phyloP scores from a whole-genome alignment of 139 green algal genomes.

The Chara braunii region DNA sequence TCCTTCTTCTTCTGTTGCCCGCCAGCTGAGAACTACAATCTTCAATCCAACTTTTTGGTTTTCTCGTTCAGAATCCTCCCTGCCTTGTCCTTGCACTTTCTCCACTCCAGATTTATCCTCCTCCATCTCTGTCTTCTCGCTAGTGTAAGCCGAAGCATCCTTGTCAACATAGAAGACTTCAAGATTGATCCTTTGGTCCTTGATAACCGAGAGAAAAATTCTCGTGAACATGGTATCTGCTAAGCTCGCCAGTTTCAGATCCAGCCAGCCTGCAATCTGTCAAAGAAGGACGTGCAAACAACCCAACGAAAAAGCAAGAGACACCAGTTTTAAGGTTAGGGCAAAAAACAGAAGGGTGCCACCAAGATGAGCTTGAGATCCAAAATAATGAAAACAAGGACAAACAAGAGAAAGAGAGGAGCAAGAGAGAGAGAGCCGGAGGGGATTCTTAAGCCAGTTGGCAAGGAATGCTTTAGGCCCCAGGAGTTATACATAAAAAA shows the following conservation, averaged over 20 bases:
- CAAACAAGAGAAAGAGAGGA: no score
- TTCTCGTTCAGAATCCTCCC: background rate
- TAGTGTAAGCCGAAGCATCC: background rate
- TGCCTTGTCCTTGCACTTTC: background rate
- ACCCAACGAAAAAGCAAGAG: no score
- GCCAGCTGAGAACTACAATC: background rate
- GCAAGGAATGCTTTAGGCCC: no score
- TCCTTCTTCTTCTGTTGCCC: background rate
- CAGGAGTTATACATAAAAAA: no score
- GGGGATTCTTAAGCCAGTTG: no score
- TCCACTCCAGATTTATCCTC: background rate
- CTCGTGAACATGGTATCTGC: background rate
- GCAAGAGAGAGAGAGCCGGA: no score
- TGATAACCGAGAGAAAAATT: conserved; percentile 3
- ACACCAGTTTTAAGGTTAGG: no score
- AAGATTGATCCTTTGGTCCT: background rate
- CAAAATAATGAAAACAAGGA: no score
- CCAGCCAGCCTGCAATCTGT: background rate
- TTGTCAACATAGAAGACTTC: background rate
- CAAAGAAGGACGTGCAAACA: no score
- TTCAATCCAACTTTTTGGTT: background rate
- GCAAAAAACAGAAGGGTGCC: no score
- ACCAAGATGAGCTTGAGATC: no score
- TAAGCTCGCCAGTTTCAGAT: background rate
- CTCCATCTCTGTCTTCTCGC: background rate